Conservation (phyloP, 257 asterid species). For the Fraxinus americana region DNA sequence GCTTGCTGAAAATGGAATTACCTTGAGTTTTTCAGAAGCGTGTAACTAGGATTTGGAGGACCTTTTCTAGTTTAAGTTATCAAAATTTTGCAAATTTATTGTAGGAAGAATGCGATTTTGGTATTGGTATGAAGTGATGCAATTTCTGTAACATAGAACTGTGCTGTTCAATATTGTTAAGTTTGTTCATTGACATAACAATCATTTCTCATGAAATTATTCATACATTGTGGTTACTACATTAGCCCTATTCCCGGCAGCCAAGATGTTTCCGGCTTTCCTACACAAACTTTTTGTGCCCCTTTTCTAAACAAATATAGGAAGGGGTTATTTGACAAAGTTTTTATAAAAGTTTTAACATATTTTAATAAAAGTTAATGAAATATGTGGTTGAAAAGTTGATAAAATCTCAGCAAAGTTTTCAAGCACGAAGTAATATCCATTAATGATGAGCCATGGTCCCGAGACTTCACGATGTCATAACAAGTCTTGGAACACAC, state of each 20-base stretch:
- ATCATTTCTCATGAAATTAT: not conserved
- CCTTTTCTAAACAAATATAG: not conserved
- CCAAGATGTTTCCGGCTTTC: not conserved
- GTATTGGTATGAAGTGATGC: no score
- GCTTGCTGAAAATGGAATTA: no score
- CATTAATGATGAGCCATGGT: conserved; percentile 31
- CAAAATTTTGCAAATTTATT: no score
- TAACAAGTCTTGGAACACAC: conserved; percentile 56
- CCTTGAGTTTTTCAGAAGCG: no score
- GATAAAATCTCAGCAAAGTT: no score
- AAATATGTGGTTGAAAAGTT: no score
- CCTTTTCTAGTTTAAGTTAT: no score
- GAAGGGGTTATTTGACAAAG: not conserved
- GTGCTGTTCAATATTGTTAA: not conserved
- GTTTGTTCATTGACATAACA: not conserved
- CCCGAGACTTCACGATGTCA: conserved; percentile 47
- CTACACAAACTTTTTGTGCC: not conserved
- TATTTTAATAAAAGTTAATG: no score
- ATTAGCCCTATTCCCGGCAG: not conserved
- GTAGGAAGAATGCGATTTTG: no score
- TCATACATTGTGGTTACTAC: not conserved
- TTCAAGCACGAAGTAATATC: not conserved
- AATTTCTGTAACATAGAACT: no score
- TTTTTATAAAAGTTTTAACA: no score
- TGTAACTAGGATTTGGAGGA: no score